Evolutionary conservation across 768 basidiomycete genomes (phyloP), one percentile per base, ranked within the genome.

Genomic region (Hortiboletus flavorubellus): DNA sequence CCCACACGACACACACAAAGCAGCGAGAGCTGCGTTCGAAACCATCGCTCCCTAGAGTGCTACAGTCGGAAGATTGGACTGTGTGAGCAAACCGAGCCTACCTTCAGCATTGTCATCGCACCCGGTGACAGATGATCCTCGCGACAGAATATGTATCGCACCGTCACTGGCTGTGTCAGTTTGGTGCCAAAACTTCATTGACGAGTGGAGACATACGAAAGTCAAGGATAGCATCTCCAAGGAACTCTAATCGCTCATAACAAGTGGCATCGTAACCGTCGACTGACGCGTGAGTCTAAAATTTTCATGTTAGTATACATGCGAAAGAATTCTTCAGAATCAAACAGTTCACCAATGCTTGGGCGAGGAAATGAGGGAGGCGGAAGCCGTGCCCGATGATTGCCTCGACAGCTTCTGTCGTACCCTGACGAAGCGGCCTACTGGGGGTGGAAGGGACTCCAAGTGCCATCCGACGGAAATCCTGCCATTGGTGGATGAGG

Each of bases 211-310:
- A 74, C 89, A 51, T 64, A 93, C 91, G 70, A 54, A 91, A 88
- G 68, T 93, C 92, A 26, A 94, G 78, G 48, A 94, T 81, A 2
- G 89, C 89, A 71, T 94, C 92, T 12, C 92, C 92, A 39, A 93
- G 76, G 66, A 93, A 94, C 67, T 93, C 91, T 35, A 93, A 77
- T 54, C 88, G 77, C 63, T 91, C 88, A 64, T 89, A 88, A 16
- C 80, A 80, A 14, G 77, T 80, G 37, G 77, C 73, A 53, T 85
- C 81, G 53, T 74, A 76, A 4, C 78, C 79, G 58, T 80, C 78
- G 34, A 80, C 73, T 0, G 87, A 86, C 3, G 80, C 72, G 66
- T 91, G 90, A 1, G 86, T 87, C 90, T 93, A 61, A 46, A 38
- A 33, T 21, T n/a, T 21, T 55, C 16, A 16, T 26, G n/a, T 68